Base-by-base conservation (phyloP, 2,329 filamentous ascomycete species). In the Incumbomyces lentus region DNA sequence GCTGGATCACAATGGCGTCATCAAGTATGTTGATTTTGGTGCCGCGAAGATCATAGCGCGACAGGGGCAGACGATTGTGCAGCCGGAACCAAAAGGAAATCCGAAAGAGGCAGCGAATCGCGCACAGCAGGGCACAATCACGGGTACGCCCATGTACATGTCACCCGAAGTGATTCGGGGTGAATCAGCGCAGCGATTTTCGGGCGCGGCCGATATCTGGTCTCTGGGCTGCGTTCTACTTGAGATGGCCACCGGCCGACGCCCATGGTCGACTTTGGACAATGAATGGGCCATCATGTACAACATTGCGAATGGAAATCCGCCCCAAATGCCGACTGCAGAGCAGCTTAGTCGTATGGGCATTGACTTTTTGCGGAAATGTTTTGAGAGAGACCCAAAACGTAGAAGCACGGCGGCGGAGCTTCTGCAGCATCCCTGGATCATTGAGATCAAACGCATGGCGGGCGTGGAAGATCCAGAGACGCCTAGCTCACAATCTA, bases 251-350 rank as follows among this genome's bases (percentile, higher is more conserved):
- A 98, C 92, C 0, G 92, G 92, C 16, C 79, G 88, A 52, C 81
- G 90, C 13, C 92, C 92, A 1, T 98, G 92, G 92, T 87, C 88
- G 19, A 87, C 83, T 54, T 79, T 96, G 39, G 92, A 98, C 69
- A 98, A 98, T 62, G 92, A 98, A 66, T 98, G 89, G 88, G 92
- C 92, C 35, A 96, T 98, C 69, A 98, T 98, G 92, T 98, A 95
- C 75, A 96, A 96, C 70, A 98, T 98, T 60, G 92, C 92, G 1
- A 90, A 95, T 62, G 92, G 92, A 54, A 94, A 95, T 58, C 85
- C 88, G 40, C 92, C 92, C 5, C 83, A 87, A 61, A 73, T 95
- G 47, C 92, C 92, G 1, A 74, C 78, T 1, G 63, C 72, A 1
- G 90, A 96, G 44, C 90, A 96, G 65, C 76, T 98, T 53, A 92